Evolutionary conservation across 257 asterid species (phyloP).

Genomic region (Capsicum pubescens): DNA sequence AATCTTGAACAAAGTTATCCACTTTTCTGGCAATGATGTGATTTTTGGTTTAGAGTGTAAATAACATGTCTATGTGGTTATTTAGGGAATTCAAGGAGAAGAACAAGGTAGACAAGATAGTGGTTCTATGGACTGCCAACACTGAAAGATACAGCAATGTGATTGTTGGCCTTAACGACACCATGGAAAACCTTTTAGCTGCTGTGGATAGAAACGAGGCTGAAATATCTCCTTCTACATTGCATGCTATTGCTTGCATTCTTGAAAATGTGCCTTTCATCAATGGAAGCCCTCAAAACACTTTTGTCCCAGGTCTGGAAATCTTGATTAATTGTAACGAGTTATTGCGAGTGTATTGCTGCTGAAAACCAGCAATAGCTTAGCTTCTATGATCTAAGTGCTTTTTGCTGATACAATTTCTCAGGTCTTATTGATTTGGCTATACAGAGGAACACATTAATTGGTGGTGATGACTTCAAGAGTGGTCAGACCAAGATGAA

Average conservation of each 20-base stretch:
- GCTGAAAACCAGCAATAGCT: background rate
- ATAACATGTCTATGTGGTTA: background rate
- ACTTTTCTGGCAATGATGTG: background rate
- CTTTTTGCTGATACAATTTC: background rate
- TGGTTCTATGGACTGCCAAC: slow-evolving; percentile 98
- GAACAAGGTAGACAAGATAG: slow-evolving; percentile 80
- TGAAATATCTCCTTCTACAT: slow-evolving; percentile 90
- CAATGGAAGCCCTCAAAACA: slow-evolving; percentile 99
- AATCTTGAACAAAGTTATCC: background rate
- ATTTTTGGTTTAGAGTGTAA: background rate
- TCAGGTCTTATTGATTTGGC: slow-evolving; percentile 90
- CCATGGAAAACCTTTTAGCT: slow-evolving; percentile 75
- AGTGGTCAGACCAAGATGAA: slow-evolving; percentile 99
- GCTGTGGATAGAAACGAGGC: slow-evolving; percentile 77
- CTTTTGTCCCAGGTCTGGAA: slow-evolving; percentile 85
- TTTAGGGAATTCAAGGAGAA: slow-evolving; percentile 90
- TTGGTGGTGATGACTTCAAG: slow-evolving; percentile 98
- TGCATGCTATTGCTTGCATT: slow-evolving; percentile 76
- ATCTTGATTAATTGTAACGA: background rate
- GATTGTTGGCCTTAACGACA: slow-evolving; percentile 85
- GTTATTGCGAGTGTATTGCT: background rate
- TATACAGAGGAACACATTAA: slow-evolving; percentile 75
- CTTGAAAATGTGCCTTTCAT: slow-evolving; percentile 85
- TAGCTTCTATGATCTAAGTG: background rate
- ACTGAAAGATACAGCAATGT: slow-evolving; percentile 93